Evolutionary conservation across 2,329 filamentous ascomycete genomes (phyloP).

Genomic region (Fonsecaea erecta): DNA sequence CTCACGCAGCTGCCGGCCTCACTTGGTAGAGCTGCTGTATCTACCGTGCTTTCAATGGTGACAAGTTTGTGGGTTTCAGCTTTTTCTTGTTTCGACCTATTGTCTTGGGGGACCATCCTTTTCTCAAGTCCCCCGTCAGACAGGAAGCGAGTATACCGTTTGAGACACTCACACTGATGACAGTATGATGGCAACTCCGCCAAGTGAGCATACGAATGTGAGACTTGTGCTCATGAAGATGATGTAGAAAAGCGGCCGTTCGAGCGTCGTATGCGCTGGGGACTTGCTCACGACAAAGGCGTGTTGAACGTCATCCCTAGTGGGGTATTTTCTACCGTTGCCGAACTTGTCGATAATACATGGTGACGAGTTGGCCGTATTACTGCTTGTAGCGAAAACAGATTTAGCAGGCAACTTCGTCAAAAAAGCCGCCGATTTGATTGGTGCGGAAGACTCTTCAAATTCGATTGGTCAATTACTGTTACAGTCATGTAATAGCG

Average conservation of each 20-base stretch:
- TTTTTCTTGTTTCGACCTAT: background rate
- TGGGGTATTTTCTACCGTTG: conserved; percentile 35
- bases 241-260: conserved; percentile 37
- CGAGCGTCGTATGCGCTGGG: conserved; percentile 40
- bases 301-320: conserved; percentile 7
- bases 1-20: background rate
- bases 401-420: too few relatives aligned
- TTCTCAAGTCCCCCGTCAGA: background rate
- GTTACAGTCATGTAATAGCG: too few relatives aligned
- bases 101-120: background rate
- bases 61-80: background rate
- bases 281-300: conserved; percentile 7
- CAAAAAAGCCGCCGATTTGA: too few relatives aligned
- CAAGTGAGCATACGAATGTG: background rate
- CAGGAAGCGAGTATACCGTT: background rate
- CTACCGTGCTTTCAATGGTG: too few relatives aligned
- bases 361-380: conserved; percentile 41
- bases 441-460: too few relatives aligned
- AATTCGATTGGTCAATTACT: too few relatives aligned
- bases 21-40: background rate
- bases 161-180: background rate
- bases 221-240: conserved; percentile 25
- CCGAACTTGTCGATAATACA: conserved; percentile 33
- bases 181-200: background rate
- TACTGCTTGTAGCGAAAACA: too few relatives aligned